phyloP scores from a whole-genome alignment of 768 basidiomycete genomes.

The Tricholoma flavovirens region DNA sequence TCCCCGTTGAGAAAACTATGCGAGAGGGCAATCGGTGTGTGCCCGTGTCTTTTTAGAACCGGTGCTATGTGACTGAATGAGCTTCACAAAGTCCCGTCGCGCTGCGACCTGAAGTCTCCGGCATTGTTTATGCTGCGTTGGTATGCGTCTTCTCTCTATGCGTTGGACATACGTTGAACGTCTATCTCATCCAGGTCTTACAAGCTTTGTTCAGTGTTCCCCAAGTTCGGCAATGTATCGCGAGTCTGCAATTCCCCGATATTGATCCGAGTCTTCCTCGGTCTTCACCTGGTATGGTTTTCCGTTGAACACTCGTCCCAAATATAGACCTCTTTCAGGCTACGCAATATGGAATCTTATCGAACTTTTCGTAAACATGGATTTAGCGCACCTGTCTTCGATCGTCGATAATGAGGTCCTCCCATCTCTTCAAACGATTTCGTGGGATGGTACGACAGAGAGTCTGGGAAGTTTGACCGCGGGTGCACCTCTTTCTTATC shows the following conservation, averaged over 20 bases:
- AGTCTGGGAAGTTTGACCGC: slow-evolving; percentile 19
- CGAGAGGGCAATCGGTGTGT: slow-evolving; percentile 56
- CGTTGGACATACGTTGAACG: neutral
- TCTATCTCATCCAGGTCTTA: slow-evolving; percentile 28
- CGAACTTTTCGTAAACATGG: slow-evolving; percentile 67
- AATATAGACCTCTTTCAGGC: slow-evolving; percentile 26
- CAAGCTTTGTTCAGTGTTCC: slow-evolving; percentile 67
- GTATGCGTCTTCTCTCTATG: slow-evolving; percentile 25
- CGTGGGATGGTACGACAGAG: slow-evolving; percentile 26
- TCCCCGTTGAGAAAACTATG: slow-evolving; percentile 45
- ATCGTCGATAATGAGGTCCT: slow-evolving; percentile 50
- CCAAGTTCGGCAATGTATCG: slow-evolving; percentile 50
- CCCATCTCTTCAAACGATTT: slow-evolving; percentile 37
- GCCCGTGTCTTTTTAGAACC: neutral
- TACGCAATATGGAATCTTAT: slow-evolving; percentile 49
- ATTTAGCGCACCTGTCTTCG: slow-evolving; percentile 53
- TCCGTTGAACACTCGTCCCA: neutral
- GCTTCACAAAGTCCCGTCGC: slow-evolving; percentile 54
- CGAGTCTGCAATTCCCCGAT: slow-evolving; percentile 26
- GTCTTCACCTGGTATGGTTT: slow-evolving; percentile 23
- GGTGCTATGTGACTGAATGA: neutral
- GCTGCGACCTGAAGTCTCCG: slow-evolving; percentile 49
- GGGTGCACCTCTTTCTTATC: slow-evolving; percentile 4
- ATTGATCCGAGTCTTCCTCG: slow-evolving; percentile 18
- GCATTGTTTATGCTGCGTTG: slow-evolving; percentile 54